Evolutionary conservation across 2,329 filamentous ascomycete genomes (phyloP), one percentile per base, ranked within the genome.

Genomic region (Aschersonia sp.): DNA sequence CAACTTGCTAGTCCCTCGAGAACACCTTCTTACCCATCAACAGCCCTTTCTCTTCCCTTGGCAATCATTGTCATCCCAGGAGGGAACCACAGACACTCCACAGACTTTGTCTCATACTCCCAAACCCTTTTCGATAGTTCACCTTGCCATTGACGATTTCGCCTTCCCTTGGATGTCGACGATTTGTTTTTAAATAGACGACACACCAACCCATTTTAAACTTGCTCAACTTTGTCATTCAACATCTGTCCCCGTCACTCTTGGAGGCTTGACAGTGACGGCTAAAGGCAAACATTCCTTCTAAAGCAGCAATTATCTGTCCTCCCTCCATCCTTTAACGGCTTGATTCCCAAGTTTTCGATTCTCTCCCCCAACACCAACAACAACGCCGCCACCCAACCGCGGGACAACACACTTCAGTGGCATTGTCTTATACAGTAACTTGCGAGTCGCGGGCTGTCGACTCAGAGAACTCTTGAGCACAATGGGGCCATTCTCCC

Each of bases 401-500:
- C 22, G 22, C 22, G 22, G 22, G 22, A 22, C 22, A 22, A 22
- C 22, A 22, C 22, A 22, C 22, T 22, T 3, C 22, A 3, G 22
- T 22, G 3, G 22, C 22, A 22, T 22, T 22, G 22, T 22, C 22
- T 22, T 22, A 22, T 22, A 22, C 22, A 3, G 22, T 22, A 22
- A 22, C 22, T 22, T 22, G 22, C 22, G 22, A 22, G 22, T 22
- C 22, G 22, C 22, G 22, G 22, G 22, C 22, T 22, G 22, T 37
- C 33, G 12, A 12, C 33, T 12, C 8, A 37, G 12, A 37, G 12
- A 37, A 37, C 8, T 4, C 8, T 37, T 37, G 33, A n/a, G 45
- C 35, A 49, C 10, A 30, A 66, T 66, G 62, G 57, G 56, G 50
- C 53, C 62, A 46, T 66, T 60, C 52, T 53, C 58, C 48, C 61